These are phyloP conservation scores for Gentiana macrophylla DNA, from an alignment of 257 asterid genomes.

Conservation along the genomic window DNA sequence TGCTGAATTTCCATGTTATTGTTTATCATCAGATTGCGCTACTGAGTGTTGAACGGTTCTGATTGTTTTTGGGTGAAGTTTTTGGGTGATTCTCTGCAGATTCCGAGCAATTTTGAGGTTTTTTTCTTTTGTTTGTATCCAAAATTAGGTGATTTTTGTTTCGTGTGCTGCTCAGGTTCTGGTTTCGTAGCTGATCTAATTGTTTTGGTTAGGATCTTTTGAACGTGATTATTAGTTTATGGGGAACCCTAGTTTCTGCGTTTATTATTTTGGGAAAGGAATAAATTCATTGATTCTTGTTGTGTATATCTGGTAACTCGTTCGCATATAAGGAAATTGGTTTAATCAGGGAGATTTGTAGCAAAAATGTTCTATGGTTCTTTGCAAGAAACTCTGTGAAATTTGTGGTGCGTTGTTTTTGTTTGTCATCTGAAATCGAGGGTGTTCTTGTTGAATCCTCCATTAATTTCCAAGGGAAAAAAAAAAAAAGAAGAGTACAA, in stretches of 20 bases:
- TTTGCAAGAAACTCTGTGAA: constrained; percentile 64
- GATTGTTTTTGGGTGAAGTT: too few relatives aligned
- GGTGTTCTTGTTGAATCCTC: constrained; percentile 49
- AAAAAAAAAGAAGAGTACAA: neutral
- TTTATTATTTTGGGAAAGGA: neutral
- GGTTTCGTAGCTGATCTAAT: too few relatives aligned
- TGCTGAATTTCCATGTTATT: constrained; percentile 1
- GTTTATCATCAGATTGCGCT: too few relatives aligned
- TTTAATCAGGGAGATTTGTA: constrained; percentile 13
- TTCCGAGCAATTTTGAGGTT: too few relatives aligned
- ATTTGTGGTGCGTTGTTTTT: constrained; percentile 77
- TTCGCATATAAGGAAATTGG: too few relatives aligned
- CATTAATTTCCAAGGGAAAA: constrained; percentile 3
- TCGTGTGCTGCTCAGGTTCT: too few relatives aligned
- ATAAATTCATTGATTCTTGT: constrained; percentile 29
- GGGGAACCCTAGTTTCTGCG: constrained; percentile 18
- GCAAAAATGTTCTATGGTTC: constrained; percentile 20
- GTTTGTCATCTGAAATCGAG: constrained; percentile 79
- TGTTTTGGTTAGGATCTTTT: neutral
- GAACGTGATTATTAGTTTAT: too few relatives aligned
- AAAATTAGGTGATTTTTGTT: too few relatives aligned
- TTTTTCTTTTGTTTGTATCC: too few relatives aligned
- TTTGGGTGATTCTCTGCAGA: too few relatives aligned
- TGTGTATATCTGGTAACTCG: constrained; percentile 9
- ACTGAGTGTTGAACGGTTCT: too few relatives aligned